Percentiles rank a stretch among this genome's conserved stretches.
phyloP scores from a whole-genome alignment of 176 grass and related monocot genomes.

The Oryza punctata region DNA sequence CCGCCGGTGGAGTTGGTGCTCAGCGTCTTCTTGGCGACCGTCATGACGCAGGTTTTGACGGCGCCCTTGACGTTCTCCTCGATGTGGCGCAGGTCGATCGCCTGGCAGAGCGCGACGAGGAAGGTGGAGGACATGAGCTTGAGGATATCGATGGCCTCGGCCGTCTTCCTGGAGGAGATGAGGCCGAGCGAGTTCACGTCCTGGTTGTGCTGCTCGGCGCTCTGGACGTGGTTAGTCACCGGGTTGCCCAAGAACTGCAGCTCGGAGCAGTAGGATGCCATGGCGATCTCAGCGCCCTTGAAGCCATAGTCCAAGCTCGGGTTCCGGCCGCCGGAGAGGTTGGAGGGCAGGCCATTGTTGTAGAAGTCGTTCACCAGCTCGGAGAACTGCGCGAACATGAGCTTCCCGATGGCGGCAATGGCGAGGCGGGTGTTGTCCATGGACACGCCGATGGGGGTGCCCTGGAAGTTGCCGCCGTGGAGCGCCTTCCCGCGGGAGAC shows the following conservation, averaged over 20 bases:
- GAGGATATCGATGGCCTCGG: conserved; percentile 70
- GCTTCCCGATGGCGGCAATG: conserved; percentile 84
- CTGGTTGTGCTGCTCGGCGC: conserved; percentile 89
- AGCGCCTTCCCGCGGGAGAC: conserved; percentile 79
- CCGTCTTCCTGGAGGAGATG: conserved; percentile 77
- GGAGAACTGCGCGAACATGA: conserved; percentile 90
- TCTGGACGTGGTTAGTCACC: conserved; percentile 86
- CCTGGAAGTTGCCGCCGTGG: conserved; percentile 95
- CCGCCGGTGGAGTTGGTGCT: not conserved
- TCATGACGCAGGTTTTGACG: not conserved
- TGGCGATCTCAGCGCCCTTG: conserved; percentile 88
- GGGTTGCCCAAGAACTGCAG: conserved; percentile 82
- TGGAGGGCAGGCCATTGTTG: conserved; percentile 84
- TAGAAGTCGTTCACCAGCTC: conserved; percentile 90
- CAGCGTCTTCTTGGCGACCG: not conserved
- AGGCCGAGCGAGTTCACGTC: conserved; percentile 82
- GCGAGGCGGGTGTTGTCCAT: conserved; percentile 96
- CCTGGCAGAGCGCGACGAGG: conserved; percentile 22
- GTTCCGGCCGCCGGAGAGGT: conserved; percentile 74
- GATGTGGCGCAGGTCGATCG: conserved; percentile 27
- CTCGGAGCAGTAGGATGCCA: conserved; percentile 83
- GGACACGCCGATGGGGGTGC: conserved; percentile 90
- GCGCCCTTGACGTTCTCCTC: conserved; percentile 25
- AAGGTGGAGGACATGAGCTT: conserved; percentile 79
- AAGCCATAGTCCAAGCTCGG: conserved; percentile 88